Evolutionary conservation across 208 protist genomes (phyloP).

Genomic region (Trypanosoma boissoni): DNA sequence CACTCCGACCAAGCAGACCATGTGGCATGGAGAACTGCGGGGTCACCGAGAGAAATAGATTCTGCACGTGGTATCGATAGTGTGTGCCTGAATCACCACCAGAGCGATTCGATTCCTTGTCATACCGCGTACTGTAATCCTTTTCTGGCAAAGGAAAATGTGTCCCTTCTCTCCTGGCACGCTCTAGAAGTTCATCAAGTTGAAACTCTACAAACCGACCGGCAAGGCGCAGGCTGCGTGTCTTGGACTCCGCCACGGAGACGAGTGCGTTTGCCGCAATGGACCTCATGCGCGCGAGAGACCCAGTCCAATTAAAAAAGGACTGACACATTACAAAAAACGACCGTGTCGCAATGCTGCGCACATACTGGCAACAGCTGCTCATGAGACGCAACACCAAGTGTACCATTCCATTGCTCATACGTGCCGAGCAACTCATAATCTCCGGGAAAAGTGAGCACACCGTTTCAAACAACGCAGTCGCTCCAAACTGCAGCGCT

Average conservation of each 20-base stretch:
- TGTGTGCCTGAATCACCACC: conserved; percentile 54
- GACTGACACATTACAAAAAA: conserved; percentile 81
- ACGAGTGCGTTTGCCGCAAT: conserved; percentile 77
- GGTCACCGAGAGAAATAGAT: conserved; percentile 59
- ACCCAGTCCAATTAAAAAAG: conserved; percentile 69
- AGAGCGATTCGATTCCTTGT: conserved; percentile 49
- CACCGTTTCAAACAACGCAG: conserved; percentile 64
- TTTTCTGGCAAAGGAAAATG: conserved; percentile 36
- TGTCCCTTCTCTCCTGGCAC: conserved; percentile 54
- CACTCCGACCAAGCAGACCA: conserved; percentile 50
- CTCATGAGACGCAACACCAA: conserved; percentile 87
- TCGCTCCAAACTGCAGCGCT: conserved; percentile 75
- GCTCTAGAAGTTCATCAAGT: conserved; percentile 69
- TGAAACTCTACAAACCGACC: conserved; percentile 82
- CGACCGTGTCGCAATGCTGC: conserved; percentile 44
- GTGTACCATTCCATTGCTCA: conserved; percentile 75
- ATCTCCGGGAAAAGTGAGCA: conserved; percentile 78
- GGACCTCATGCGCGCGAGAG: conserved; percentile 74
- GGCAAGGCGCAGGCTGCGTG: conserved; percentile 71
- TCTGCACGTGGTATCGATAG: conserved; percentile 47
- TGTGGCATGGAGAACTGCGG: conserved; percentile 48
- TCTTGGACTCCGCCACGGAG: conserved; percentile 78
- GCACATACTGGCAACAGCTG: conserved; percentile 79
- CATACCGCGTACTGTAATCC: conserved; percentile 50
- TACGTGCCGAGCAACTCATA: conserved; percentile 64